Base-by-base conservation (phyloP, 164 flowering plant species). In the Santalum album region DNA sequence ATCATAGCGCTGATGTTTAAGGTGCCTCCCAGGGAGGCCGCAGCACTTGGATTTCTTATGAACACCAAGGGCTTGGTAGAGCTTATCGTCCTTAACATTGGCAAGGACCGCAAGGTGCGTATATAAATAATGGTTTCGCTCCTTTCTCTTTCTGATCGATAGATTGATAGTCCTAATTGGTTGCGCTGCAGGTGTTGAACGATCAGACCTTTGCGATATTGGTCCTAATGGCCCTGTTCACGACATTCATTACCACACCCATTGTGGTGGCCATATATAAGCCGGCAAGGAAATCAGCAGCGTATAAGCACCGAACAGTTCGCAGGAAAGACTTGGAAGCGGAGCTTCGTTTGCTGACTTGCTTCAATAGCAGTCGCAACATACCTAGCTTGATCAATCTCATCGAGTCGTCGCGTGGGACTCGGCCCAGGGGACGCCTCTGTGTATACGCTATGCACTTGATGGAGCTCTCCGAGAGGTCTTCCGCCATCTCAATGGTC, bases 221-320 rank as follows among this genome's bases (percentile, higher is more conserved):
- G 19, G 89, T 87, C 11, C 72, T 84, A 0, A 84, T 87, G 96
- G 91, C 90, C 14, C 65, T 87, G 21, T 70, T 87, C 68, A 82
- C 87, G 22, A 87, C 96, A 38, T 84, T 87, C 75, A 72, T 87
- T 14, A 87, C 91, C 12, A 84, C 91, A 2, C 96, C 91, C 2
- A 55, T 60, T 0, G 82, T 84, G 3, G 75, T 79, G 78, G 82
- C 83, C 25, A 35, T 84, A 25, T 82, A 84, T 70, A 79, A 71
- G 29, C 82, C 95, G 0, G 69, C 75, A 4, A 75, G 79, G 0
- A 22, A 1, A 6, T 21, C 22, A 6, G 23, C 23, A 4, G 17
- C 65, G 19, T 0, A 27, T 12, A 45, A 19, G 26, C 72, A 42
- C 20, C 71, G 76, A 36, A 53, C 49, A 29, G 55, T 67, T 2